Percentiles rank a stretch among this genome's conserved stretches.
These are phyloP conservation scores for Narthecium ossifragum DNA, from an alignment of 106 monocot genomes.

Conservation along the genomic window DNA sequence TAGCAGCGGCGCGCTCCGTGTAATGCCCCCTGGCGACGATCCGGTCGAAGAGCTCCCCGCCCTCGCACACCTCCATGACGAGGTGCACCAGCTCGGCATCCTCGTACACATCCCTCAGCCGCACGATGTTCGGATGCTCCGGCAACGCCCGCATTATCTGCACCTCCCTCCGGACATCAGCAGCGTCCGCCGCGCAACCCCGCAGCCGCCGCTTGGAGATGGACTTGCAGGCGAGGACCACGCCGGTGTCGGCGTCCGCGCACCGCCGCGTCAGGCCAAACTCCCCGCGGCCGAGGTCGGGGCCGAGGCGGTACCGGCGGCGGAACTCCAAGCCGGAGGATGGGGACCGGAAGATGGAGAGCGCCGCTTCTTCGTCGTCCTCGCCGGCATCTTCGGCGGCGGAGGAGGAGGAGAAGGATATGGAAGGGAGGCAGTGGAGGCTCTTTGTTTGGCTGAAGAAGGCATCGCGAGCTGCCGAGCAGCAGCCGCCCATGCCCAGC, in stretches of 20 bases:
- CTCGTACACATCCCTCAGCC: constrained; percentile 31
- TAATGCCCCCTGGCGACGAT: constrained; percentile 45
- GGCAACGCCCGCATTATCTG: constrained; percentile 31
- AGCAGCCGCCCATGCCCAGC: constrained; percentile 25
- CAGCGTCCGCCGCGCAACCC: constrained; percentile 6
- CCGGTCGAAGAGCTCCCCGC: constrained; percentile 57
- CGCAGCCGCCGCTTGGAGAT: constrained; percentile 27
- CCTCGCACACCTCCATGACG: constrained; percentile 65
- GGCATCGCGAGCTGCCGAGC: constrained; percentile 7
- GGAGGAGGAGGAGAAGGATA: background rate
- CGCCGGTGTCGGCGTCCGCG: constrained; percentile 12
- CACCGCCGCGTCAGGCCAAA: constrained; percentile 30
- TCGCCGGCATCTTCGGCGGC: no score
- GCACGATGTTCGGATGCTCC: constrained; percentile 20
- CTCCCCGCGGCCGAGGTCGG: constrained; percentile 31
- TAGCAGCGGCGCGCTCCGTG: constrained; percentile 40
- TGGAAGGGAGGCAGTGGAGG: constrained; percentile 8
- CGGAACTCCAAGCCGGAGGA: constrained; percentile 12
- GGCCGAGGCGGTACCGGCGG: constrained; percentile 16
- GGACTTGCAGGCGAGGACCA: constrained; percentile 24
- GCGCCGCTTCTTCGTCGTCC: constrained; percentile 7
- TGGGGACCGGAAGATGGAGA: background rate
- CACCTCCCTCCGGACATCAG: constrained; percentile 27
- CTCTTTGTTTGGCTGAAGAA: background rate
- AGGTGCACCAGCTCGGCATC: constrained; percentile 41